These are phyloP conservation scores for Candolleomyces eurysporus DNA, from an alignment of 768 basidiomycete species.

Conservation along the genomic window DNA sequence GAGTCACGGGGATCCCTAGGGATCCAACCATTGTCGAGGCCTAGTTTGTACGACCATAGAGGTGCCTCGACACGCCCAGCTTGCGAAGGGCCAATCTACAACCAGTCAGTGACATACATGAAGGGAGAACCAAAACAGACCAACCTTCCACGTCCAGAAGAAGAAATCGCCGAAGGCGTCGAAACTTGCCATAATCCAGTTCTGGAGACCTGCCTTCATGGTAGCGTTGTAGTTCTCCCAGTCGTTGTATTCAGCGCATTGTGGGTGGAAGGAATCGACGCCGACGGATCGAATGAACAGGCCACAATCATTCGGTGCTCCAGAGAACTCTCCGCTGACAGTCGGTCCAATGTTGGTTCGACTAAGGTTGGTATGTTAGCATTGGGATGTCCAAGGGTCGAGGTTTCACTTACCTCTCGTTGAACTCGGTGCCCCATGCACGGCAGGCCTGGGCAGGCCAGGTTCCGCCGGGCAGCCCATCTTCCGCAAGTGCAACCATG, in stretches of 20 bases:
- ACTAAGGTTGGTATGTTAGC: conserved; percentile 21
- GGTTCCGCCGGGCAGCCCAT: conserved; percentile 36
- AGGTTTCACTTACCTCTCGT: conserved; percentile 37
- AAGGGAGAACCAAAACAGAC: conserved; percentile 50
- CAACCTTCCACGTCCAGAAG: conserved; percentile 48
- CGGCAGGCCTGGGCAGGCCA: conserved; percentile 54
- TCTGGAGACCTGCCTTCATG: conserved; percentile 37
- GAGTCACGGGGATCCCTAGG: conserved; percentile 67
- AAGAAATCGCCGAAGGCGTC: conserved; percentile 42
- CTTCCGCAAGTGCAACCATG: conserved; percentile 26
- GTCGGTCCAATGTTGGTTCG: conserved; percentile 61
- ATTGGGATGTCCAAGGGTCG: conserved; percentile 19
- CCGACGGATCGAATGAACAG: conserved; percentile 24
- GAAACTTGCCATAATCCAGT: conserved; percentile 56
- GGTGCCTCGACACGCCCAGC: conserved; percentile 34
- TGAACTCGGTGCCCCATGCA: conserved; percentile 56
- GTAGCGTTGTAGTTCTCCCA: conserved; percentile 54
- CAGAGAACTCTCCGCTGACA: conserved; percentile 75
- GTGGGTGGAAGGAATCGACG: conserved; percentile 34
- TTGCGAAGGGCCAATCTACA: conserved; percentile 44
- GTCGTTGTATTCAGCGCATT: conserved; percentile 39
- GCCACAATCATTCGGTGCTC: conserved; percentile 64
- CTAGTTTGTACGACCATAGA: conserved; percentile 42
- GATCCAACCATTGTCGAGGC: conserved; percentile 72
- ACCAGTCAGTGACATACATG: not conserved